These are phyloP conservation scores for Helenozyma baotianmanensis DNA, from an alignment of 805 yeast species.

Conservation along the genomic window DNA sequence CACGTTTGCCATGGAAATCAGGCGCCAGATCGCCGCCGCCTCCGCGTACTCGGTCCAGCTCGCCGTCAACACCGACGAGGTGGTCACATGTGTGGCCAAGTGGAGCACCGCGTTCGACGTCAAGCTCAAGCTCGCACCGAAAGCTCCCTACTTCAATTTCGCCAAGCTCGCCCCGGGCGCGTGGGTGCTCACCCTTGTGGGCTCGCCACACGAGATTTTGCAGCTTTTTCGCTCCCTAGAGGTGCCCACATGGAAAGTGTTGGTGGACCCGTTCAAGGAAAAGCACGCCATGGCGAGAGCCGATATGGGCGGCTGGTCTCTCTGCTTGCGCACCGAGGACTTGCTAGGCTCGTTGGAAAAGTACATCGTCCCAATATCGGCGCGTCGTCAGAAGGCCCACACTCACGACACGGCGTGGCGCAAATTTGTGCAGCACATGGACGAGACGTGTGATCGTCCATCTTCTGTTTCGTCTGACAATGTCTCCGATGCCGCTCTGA, in stretches of 20 bases:
- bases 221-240: slow-evolving; percentile 4
- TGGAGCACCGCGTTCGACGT: slow-evolving; percentile 6
- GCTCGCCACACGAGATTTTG: slow-evolving; percentile 4
- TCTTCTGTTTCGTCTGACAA: too few relatives aligned
- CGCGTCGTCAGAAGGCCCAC: too few relatives aligned
- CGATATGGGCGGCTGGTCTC: too few relatives aligned
- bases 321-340: too few relatives aligned
- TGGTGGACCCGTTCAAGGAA: slow-evolving; percentile 1
- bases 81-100: slow-evolving; percentile 2
- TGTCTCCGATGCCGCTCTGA: too few relatives aligned
- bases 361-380: too few relatives aligned
- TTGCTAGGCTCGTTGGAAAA: too few relatives aligned
- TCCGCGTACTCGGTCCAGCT: slow-evolving; percentile 3
- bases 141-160: slow-evolving; percentile 5
- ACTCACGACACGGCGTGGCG: too few relatives aligned
- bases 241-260: slow-evolving; percentile 3
- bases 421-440: too few relatives aligned
- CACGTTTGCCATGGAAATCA: slow-evolving; percentile 7
- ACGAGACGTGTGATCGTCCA: too few relatives aligned
- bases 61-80: slow-evolving; percentile 5
- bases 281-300: not conserved
- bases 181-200: slow-evolving; percentile 7
- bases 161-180: slow-evolving; percentile 6
- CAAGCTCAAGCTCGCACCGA: slow-evolving; percentile 3
- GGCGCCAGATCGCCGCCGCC: slow-evolving; percentile 1